Base-by-base conservation (phyloP, 202 grass and related monocot genomes). In the Bolboschoenoplectus hybrid region DNA sequence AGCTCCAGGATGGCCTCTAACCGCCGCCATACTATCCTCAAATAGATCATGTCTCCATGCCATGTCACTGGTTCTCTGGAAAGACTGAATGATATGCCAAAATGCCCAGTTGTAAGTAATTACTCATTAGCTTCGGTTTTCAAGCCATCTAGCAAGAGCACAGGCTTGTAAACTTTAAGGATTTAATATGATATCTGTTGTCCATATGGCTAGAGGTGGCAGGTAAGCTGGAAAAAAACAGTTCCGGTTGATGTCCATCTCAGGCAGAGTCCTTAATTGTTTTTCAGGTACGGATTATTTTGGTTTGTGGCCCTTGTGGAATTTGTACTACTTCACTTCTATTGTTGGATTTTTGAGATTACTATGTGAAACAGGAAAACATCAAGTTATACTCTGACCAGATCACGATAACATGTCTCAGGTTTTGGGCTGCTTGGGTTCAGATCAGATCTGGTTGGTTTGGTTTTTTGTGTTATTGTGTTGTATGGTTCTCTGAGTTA, bases 41-140 rank as follows among this genome's bases (percentile, higher is more conserved):
- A 96, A 97, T 14, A 92, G 86, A 93, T 92, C 92, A 85, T 90
- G 86, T 73, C 93, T 97, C 97, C 90, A 92, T 35, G 84, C 83
- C 85, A 94, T 91, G 84, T 90, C 89, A 85, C 93, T 97, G 74
- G 89, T 76, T 94, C 88, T 94, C 88, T 90, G 91, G 88, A 99
- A 94, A 86, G 97, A 93, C 93, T 99, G 90, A 89, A 80, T 77
- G 63, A 98, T 91, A 85, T 94, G 87, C 90, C 86, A 87, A 64
- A 85, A 82, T 84, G 50, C 82, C 82, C 82, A 84, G 50, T 68
- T 84, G 47, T 84, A 70, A 84, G 47, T 84, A 80, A 61, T 80
- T 80, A 80, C 55, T 80, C 76, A 80, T 80, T 80, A 80, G 38
- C 76, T 44, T 80, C 9, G 3, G 13, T 62, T 75, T 52, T 80